Conservation (phyloP, 345 rosid species). For the Moricandia moricandioides region DNA sequence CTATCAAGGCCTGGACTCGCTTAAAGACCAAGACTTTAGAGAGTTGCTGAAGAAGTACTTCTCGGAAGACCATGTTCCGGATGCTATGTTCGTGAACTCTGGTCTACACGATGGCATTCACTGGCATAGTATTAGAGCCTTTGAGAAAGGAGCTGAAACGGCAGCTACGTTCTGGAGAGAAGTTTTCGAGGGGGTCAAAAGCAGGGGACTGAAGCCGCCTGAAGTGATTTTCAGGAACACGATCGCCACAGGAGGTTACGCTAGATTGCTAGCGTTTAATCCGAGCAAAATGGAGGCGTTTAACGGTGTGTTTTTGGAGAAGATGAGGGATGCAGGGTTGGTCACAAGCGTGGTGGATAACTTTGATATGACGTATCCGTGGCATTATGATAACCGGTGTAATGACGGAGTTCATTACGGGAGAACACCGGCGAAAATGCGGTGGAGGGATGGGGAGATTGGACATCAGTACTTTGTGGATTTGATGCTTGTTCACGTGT, state of each 20-base stretch:
- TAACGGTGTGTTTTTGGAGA: conserved; percentile 70
- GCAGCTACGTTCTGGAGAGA: conserved; percentile 78
- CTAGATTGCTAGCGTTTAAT: conserved; percentile 65
- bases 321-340: conserved; percentile 58
- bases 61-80: conserved; percentile 64
- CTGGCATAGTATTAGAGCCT: conserved; percentile 55
- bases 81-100: conserved; percentile 77
- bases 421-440: conserved; percentile 73
- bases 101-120: conserved; percentile 88
- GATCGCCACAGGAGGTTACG: conserved; percentile 84
- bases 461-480: conserved; percentile 99
- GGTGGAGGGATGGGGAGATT: conserved; percentile 87
- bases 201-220: conserved; percentile 62
- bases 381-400: conserved; percentile 92
- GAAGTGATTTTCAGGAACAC: conserved; percentile 68
- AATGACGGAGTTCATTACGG: conserved; percentile 96
- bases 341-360: conserved; percentile 72
- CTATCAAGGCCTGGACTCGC: conserved; percentile 85
- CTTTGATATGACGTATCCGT: conserved; percentile 88
- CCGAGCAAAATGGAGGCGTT: conserved; percentile 89
- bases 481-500: conserved; percentile 84
- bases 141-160: conserved; percentile 55
- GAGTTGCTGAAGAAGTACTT: conserved; percentile 67
- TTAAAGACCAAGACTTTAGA: conserved; percentile 58
- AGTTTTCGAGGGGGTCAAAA: conserved; percentile 55